Evolutionary conservation across 129 eudicot species (phyloP), one percentile per base, ranked within the genome.

Genomic region (Calendula officinalis): DNA sequence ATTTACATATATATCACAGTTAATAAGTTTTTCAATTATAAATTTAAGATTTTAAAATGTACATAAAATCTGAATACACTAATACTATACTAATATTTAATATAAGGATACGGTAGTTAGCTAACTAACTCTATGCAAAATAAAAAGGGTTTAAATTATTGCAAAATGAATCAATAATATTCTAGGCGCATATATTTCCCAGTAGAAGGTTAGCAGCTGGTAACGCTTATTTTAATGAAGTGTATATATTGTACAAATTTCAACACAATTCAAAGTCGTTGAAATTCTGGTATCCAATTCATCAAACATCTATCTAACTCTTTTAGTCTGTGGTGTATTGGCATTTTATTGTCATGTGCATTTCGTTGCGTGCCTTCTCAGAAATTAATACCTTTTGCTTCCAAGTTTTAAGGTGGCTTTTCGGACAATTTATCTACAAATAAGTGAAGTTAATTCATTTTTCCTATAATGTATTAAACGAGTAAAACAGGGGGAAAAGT

Each of bases 291-390:
- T 67, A 34, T 53, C 42, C 42, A 6, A 14, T 67, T 12, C 17
- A 67, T 67, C 72, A 52, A 67, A 67, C 72, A 39, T 52, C 72
- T 46, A 63, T 63, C 72, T 32, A 67, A 57, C 62, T 46, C 13
- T 53, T 66, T 66, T 67, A 52, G 62, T 22, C 7, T 33, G 44
- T 15, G 52, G 50, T 39, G 15, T 40, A 40, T 7, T 32, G 49
- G 4, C n/a, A 30, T 44, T 22, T 38, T 22, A 11, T 51, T 66
- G 4, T 16, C 52, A n/a, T 60, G n/a, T 42, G 37, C 50, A 40
- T 60, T 0, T 41, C 9, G 17, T 35, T 8, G 58, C 37, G 36
- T 48, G 48, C 45, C 11, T 36, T 46, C 7, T 12, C 32, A 48
- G 46, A 15, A 2, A 16, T 17, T 53, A 22, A 22, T 36, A 40